A percentile compares a stretch with the other conserved stretches of the same genome.
These are phyloP conservation scores for Ganoderma multipileum DNA, from an alignment of 1,284 basidiomycete genomes.

Conservation along the genomic window DNA sequence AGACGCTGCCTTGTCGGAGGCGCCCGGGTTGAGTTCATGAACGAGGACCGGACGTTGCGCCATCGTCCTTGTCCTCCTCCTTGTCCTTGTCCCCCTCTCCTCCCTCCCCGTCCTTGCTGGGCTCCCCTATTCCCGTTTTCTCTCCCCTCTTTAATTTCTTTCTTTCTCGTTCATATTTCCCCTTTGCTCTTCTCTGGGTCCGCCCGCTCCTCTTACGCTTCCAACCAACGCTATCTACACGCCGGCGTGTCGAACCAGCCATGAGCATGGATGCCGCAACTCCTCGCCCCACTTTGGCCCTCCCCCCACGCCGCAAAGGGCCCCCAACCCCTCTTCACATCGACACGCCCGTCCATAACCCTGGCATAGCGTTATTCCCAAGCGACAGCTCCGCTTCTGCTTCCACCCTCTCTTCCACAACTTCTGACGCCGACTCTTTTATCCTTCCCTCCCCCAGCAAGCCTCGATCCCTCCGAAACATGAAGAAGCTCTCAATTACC, in stretches of 20 bases:
- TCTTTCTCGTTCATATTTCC: constrained; percentile 39
- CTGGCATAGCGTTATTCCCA: constrained; percentile 55
- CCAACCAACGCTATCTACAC: constrained; percentile 42
- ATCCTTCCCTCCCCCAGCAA: constrained; percentile 50
- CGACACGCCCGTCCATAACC: constrained; percentile 54
- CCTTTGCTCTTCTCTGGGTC: constrained; percentile 32
- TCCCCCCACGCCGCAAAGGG: constrained; percentile 57
- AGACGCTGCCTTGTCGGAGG: constrained; percentile 11
- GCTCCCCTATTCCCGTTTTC: constrained; percentile 25
- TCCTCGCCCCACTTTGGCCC: constrained; percentile 40
- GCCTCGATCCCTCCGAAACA: constrained; percentile 61
- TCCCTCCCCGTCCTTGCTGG: constrained; percentile 32
- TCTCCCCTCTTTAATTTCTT: constrained; percentile 33
- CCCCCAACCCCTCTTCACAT: constrained; percentile 67
- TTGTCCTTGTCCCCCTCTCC: constrained; percentile 9
- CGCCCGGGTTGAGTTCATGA: constrained; percentile 29
- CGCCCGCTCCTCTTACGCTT: constrained; percentile 15
- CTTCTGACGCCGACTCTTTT: constrained; percentile 58
- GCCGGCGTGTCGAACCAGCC: constrained; percentile 55
- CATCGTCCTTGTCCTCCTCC: constrained; percentile 23
- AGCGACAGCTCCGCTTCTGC: constrained; percentile 52
- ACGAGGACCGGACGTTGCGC: constrained; percentile 1
- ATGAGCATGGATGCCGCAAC: constrained; percentile 47
- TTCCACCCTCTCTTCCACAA: constrained; percentile 58
- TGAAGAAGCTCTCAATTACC: constrained; percentile 78